A percentile compares a stretch with the other conserved stretches of the same genome.
phyloP scores from a whole-genome alignment of 2,329 filamentous ascomycete genomes.

The Talaromyces sp. region DNA sequence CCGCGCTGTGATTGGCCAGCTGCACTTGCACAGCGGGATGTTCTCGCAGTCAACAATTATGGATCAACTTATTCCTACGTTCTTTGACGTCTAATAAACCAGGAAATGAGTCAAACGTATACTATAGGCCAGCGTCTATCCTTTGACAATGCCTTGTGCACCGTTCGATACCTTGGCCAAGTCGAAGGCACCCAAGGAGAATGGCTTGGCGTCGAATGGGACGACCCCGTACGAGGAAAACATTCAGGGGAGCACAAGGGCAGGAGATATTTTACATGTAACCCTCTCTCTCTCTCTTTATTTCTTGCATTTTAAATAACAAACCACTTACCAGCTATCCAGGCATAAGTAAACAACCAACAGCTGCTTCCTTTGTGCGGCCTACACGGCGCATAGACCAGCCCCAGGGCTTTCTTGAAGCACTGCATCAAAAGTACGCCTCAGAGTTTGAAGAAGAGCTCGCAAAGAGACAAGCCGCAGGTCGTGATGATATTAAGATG shows the following conservation, averaged over 20 bases:
- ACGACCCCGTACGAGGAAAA: slow-evolving; percentile 78
- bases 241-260: slow-evolving; percentile 81
- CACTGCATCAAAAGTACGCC: slow-evolving; percentile 78
- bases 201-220: slow-evolving; percentile 97
- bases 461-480: slow-evolving; percentile 3
- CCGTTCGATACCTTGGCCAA: slow-evolving; percentile 73
- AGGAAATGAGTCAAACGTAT: slow-evolving; percentile 25
- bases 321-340: slow-evolving; percentile 17
- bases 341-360: slow-evolving; percentile 58
- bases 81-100: neutral
- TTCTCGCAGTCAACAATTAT: neutral
- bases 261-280: slow-evolving; percentile 77
- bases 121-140: slow-evolving; percentile 71
- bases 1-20: slow-evolving; percentile 7
- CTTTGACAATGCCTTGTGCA: slow-evolving; percentile 71
- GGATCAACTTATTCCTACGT: neutral
- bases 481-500: slow-evolving; percentile 15
- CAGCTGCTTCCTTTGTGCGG: slow-evolving; percentile 80
- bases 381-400: slow-evolving; percentile 65
- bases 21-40: neutral
- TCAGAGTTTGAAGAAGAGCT: slow-evolving; percentile 44
- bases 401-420: slow-evolving; percentile 69
- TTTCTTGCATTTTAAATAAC: neutral
- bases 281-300: slow-evolving; percentile 7
- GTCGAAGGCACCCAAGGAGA: slow-evolving; percentile 69